phyloP scores from a whole-genome alignment of 225 moss, liverwort and hornwort genomes.

The Takakia lepidozioides region DNA sequence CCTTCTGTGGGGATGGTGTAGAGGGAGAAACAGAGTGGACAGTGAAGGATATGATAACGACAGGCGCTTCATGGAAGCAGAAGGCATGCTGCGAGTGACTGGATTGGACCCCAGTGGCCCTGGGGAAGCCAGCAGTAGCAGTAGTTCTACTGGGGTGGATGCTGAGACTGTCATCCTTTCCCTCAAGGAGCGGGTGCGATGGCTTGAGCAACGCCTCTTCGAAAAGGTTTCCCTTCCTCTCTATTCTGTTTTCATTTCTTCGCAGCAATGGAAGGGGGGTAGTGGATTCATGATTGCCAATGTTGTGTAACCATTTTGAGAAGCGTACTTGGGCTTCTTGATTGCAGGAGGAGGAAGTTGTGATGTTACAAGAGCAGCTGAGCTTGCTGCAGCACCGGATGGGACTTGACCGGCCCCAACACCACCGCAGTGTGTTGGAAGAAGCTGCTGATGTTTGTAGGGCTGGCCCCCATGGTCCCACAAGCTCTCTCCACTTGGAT shows the following conservation, averaged over 20 bases:
- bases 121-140: slow-evolving; percentile 95
- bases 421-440: slow-evolving; percentile 15
- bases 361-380: slow-evolving; percentile 86
- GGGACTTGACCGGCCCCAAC: slow-evolving; percentile 60
- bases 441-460: slow-evolving; percentile 24
- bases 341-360: slow-evolving; percentile 95
- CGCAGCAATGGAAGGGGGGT: no score
- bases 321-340: background rate
- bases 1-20: slow-evolving; percentile 9
- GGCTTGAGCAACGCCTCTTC: slow-evolving; percentile 93
- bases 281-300: background rate
- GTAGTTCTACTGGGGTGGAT: slow-evolving; percentile 81
- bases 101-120: slow-evolving; percentile 71
- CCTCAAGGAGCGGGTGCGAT: slow-evolving; percentile 86
- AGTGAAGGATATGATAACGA: slow-evolving; percentile 76
- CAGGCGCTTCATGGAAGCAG: slow-evolving; percentile 75
- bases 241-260: no score
- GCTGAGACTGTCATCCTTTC: slow-evolving; percentile 94
- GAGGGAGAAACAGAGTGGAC: slow-evolving; percentile 64
- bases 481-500: slow-evolving; percentile 28
- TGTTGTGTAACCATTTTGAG: background rate
- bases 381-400: slow-evolving; percentile 92
- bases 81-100: slow-evolving; percentile 73
- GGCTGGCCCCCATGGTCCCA: slow-evolving; percentile 12
- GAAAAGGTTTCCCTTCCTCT: slow-evolving; percentile 48